Percentiles rank a stretch among this genome's conserved stretches.
phyloP scores from a whole-genome alignment of 1,284 basidiomycete species.

The Ganoderma meredithae region DNA sequence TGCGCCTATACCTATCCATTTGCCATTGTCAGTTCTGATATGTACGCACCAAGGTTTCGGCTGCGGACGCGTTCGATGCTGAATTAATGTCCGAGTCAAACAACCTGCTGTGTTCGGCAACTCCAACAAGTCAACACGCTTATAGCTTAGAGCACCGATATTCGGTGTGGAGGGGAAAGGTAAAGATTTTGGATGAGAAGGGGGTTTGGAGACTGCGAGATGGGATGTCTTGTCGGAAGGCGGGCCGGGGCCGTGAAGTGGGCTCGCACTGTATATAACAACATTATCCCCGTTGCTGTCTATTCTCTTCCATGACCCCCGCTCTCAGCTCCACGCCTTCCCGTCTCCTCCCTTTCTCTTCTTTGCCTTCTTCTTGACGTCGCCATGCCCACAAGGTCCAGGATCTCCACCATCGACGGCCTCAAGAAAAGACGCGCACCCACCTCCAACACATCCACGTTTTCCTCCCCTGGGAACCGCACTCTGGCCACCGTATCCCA shows the following conservation, averaged over 20 bases:
- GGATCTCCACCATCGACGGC: neutral
- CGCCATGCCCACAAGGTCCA: slow-evolving; percentile 14
- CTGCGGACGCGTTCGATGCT: neutral
- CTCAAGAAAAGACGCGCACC: neutral
- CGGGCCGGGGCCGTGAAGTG: neutral
- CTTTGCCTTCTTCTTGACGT: slow-evolving; percentile 8
- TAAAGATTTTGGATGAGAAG: too few species aligned
- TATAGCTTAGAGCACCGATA: too few species aligned
- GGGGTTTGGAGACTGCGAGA: too few species aligned
- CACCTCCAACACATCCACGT: neutral
- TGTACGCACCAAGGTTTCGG: slow-evolving; percentile 2
- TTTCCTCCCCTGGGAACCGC: neutral
- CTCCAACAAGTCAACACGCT: too few species aligned
- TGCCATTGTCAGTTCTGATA: neutral
- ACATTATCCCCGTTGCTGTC: slow-evolving; percentile 2
- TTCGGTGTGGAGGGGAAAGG: too few species aligned
- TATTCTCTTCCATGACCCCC: slow-evolving; percentile 12
- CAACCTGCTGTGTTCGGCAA: too few species aligned
- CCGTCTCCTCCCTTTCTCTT: neutral
- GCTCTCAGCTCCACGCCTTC: neutral
- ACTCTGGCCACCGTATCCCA: neutral
- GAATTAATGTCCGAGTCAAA: neutral
- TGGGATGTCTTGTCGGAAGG: neutral
- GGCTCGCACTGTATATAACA: too few species aligned
- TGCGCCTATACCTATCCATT: neutral